Base-by-base conservation (phyloP, 352 stramenopile species). In the Poterioochromonas sp. region DNA sequence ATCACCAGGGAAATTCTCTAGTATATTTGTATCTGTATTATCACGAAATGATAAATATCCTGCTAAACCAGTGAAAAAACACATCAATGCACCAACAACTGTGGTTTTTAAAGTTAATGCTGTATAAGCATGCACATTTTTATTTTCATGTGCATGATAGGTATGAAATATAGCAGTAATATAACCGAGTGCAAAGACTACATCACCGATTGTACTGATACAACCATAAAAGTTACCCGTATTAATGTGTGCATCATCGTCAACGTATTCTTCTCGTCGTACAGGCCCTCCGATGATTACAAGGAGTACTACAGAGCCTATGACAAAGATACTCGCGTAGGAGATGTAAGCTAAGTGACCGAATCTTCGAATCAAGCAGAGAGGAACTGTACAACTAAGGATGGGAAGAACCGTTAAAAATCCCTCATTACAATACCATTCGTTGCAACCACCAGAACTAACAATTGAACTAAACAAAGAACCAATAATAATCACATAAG, bases 11-110 rank as follows among this genome's bases (percentile, higher is more conserved):
- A 87, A 87, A 73, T 84, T 86, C 65, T 86, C 84, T 40, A 87
- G 73, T 34, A 87, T 78, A 53, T 86, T 81, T 2, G 58, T 74
- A 29, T 84, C 26, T 20, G 80, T 84, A 34, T 79, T 29, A 37
- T 76, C 54, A 60, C 47, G 69, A 62, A 87, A 87, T 32, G 26
- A 77, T 22, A 85, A 64, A 63, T 85, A 87, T n/a, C 83, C 83
- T 32, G 47, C 77, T 8, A 86, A 12, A 11, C 73, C 79, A 32
- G 85, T 73, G 26, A 54, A 34, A 1, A 87, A 49, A 43, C 58
- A 81, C 69, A 85, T 80, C 0, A 58, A 58, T 44, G 77, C 81
- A 8, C 81, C 79, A 40, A 76, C 82, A 63, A 35, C 39, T n/a
- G 44, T 43, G 12, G 69, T 62, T 11, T 37, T 3, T 1, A 40